Base-by-base conservation (phyloP, 352 stramenopile genomes). In the Aphanomyces cochlioides region DNA sequence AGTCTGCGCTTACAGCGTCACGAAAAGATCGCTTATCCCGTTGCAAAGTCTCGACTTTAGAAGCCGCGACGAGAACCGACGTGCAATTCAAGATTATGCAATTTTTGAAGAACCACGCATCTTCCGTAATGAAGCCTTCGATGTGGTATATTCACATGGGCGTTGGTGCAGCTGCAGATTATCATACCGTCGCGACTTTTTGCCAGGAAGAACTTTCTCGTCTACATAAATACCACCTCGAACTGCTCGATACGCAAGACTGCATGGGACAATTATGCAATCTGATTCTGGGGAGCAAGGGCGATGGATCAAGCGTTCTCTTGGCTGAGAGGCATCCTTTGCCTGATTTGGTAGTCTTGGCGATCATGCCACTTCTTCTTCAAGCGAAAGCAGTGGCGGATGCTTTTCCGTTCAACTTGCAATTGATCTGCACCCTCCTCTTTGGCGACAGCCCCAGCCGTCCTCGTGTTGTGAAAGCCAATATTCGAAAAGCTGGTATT, bases 351-450 rank as follows among this genome's bases (percentile, higher is more conserved):
- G 90, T 84, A 56, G 82, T 90, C 47, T 61, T 93, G 7, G 80
- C 87, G 34, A 72, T 81, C 1, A 28, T 88, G 13, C 73, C 73
- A 10, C 58, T 92, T 12, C 57, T 93, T 43, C 77, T 74, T 7
- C 47, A 54, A 12, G 92, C 84, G 0, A 84, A 89, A 64, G 66
- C 76, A 6, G 83, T 82, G 12, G 72, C 83, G 13, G 88, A 88
- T 63, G 75, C 80, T 10, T 64, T 90, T 38, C 86, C 86, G 0
- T 71, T 82, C 47, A 83, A 91, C 69, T 60, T 93, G 21, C 84
- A 92, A 66, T 56, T 92, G 34, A 73, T 93, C 15, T 93, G 84
- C 54, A 82, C 91, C 48, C 74, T 91, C 17, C 86, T 93, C 81
- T 92, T 88, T 69, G 86, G 79, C n/a, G 68, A 74, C 3, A 82